Evolutionary conservation across 768 basidiomycete species (phyloP), one percentile per base, ranked within the genome.

Genomic region (Podaxis sp.): DNA sequence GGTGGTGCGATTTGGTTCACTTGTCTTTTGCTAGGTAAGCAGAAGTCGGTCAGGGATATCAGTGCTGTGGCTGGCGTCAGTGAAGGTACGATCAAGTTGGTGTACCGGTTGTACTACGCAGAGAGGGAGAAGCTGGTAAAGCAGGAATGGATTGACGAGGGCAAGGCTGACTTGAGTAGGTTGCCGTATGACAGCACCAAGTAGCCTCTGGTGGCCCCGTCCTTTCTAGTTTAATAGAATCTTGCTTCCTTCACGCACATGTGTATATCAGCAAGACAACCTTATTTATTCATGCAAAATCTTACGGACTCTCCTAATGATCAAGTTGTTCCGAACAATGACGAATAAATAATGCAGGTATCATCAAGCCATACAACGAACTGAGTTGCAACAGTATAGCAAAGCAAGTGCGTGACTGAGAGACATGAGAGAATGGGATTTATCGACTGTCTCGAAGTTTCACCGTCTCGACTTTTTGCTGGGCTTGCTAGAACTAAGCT

Each of bases 1-100:
- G 93, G 94, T 46, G 94, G 93, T 43, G 93, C 94, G 19, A 94
- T 99, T 63, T 94, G 91, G 78, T 98, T 98, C 76, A 92, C 93
- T 33, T 92, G 91, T 70, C 82, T 89, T 66, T 71, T 98, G 47
- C 80, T 96, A 69, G 93, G 89, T 57, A 85, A 86, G 69, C 69
- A 77, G 27, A 93, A 92, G 75, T 82, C 86, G 24, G 82, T 90
- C 53, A 87, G 87, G 75, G 94, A 98, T 70, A 95, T 99, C 70
- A 91, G 91, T 65, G 78, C 81, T 15, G 93, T 98, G 11, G 96
- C 94, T 2, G 94, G 95, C 9, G 94, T 98, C 19, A 95, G 94
- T 71, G 96, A 98, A 73, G 89, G 93, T 55, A 98, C 97, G 55
- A 95, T 98, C 72, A 93, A 93, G 76, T 75, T 94, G 75, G 91